Conservation (phyloP, 2,329 filamentous ascomycete genomes). For the Colletotrichum sidae region DNA sequence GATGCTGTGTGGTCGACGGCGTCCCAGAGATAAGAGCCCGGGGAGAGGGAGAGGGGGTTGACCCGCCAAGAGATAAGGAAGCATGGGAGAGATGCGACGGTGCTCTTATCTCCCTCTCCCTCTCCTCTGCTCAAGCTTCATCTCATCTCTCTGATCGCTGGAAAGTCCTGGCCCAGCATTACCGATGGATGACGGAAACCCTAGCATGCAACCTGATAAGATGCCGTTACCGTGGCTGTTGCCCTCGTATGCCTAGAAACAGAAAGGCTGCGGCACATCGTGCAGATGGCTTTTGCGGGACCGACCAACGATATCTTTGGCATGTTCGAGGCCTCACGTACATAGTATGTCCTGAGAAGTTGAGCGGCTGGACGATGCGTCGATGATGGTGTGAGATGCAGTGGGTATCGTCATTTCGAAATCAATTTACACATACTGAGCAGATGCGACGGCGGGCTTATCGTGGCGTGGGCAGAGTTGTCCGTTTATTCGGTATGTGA, state of each 20-base stretch:
- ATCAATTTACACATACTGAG: conserved; percentile 4
- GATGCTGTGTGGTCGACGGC: neutral
- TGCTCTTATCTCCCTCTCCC: conserved; percentile 9
- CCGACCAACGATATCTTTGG: neutral
- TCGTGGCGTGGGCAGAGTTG: conserved; percentile 14
- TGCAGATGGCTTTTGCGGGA: conserved; percentile 29
- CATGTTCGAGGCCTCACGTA: too few species aligned
- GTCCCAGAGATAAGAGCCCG: conserved; percentile 21
- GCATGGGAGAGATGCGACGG: conserved; percentile 8
- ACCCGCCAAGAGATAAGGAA: conserved; percentile 36
- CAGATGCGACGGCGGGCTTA: conserved; percentile 8
- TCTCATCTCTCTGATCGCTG: neutral
- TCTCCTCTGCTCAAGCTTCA: neutral
- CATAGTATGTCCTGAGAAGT: too few species aligned
- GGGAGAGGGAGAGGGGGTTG: conserved; percentile 6
- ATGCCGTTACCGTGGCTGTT: neutral
- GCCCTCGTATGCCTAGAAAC: conserved; percentile 21
- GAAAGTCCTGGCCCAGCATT: conserved; percentile 2
- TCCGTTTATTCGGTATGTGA: neutral
- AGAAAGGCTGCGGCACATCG: conserved; percentile 26
- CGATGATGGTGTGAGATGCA: too few species aligned
- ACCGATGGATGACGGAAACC: conserved; percentile 5
- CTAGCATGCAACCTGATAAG: conserved; percentile 22
- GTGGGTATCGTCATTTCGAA: neutral
- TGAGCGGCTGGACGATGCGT: too few species aligned